Evolutionary conservation across 305 asterid genomes (phyloP).

Genomic region (Coffea humblotiana): DNA sequence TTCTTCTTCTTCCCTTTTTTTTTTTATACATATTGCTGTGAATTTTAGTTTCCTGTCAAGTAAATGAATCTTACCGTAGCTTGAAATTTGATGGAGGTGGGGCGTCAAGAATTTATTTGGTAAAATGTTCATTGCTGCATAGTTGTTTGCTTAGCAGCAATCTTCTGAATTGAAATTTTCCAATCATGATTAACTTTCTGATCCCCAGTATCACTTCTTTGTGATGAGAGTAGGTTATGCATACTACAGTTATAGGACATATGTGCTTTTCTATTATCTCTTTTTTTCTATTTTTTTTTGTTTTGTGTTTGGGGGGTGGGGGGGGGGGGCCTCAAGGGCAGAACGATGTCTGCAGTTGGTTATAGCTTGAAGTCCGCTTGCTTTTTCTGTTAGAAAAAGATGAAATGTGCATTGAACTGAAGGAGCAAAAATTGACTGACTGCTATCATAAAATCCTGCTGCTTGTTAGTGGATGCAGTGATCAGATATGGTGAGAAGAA

Average conservation of each 20-base stretch:
- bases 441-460: neutral
- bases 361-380: neutral
- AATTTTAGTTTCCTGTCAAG: neutral
- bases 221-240: neutral
- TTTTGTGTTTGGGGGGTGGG: neutral
- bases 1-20: neutral
- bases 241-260: neutral
- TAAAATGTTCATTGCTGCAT: neutral
- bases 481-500: neutral
- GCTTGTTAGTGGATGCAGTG: neutral
- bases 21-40: neutral
- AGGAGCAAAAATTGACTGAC: neutral
- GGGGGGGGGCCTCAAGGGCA: neutral
- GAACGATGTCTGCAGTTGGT: neutral
- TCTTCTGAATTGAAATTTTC: neutral
- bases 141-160: neutral
- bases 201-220: neutral
- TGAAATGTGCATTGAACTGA: neutral
- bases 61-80: neutral
- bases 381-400: neutral
- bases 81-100: neutral
- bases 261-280: neutral
- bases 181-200: neutral
- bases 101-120: neutral
- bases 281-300: neutral